Percentiles rank a stretch among this genome's conserved stretches.
Evolutionary conservation across 2,329 filamentous ascomycete genomes (phyloP).

Genomic region (Fusarium beomiforme): DNA sequence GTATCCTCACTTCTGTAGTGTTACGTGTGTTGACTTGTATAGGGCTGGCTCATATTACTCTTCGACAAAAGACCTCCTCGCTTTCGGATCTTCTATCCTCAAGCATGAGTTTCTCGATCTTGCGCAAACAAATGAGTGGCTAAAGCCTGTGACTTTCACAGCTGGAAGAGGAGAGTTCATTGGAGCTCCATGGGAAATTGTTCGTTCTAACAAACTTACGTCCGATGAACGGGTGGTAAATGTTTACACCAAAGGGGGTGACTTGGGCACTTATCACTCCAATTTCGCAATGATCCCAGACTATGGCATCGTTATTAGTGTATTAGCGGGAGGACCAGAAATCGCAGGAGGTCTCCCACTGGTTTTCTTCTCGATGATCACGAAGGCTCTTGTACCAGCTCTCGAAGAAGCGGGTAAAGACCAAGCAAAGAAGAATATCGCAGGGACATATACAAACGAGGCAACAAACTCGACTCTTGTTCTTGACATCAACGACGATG

Average conservation of each 20-base stretch:
- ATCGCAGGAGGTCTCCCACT: background rate
- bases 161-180: background rate
- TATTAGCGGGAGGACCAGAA: background rate
- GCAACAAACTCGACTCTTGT: background rate
- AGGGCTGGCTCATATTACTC: constrained; percentile 16
- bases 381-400: background rate
- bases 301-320: constrained; percentile 2
- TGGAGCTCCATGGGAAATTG: constrained; percentile 9
- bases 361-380: constrained; percentile 3
- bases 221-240: background rate
- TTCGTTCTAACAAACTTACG: constrained; percentile 11
- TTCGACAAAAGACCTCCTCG: constrained; percentile 9
- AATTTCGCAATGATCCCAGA: constrained; percentile 2
- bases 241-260: constrained; percentile 9
- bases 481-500: background rate
- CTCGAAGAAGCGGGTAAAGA: constrained; percentile 6
- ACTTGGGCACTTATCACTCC: constrained; percentile 4
- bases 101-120: background rate
- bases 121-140: background rate
- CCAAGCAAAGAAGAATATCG: background rate
- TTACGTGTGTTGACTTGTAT: background rate
- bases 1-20: rapidly evolving
- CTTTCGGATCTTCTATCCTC: constrained; percentile 9
- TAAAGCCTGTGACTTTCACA: constrained; percentile 4
- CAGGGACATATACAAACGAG: background rate